Evolutionary conservation across 345 rosid species (phyloP).

Genomic region (Linum usitatissimum): DNA sequence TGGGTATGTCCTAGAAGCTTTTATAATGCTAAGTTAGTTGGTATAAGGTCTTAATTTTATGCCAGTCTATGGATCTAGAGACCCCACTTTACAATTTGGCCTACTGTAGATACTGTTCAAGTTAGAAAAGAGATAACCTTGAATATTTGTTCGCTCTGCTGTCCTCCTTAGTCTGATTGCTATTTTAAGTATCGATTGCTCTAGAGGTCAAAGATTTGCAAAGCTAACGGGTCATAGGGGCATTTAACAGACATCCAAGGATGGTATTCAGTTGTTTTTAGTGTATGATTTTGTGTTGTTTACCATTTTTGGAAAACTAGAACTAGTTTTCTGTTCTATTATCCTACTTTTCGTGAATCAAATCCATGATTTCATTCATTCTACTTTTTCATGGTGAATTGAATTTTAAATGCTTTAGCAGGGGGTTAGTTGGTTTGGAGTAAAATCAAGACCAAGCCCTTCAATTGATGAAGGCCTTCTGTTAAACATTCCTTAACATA

Average conservation of each 20-base stretch:
- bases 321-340: neutral
- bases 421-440: constrained; percentile 97
- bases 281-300: neutral
- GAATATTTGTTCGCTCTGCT: too few species aligned
- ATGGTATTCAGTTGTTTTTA: too few species aligned
- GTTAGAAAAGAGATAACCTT: too few species aligned
- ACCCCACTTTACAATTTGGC: neutral
- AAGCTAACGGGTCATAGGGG: too few species aligned
- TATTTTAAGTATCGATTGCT: too few species aligned
- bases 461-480: constrained; percentile 61
- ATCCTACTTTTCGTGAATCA: neutral
- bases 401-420: constrained; percentile 77
- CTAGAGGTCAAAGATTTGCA: too few species aligned
- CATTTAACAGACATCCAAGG: too few species aligned
- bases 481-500: constrained; percentile 48
- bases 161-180: too few species aligned
- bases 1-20: neutral
- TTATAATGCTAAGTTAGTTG: neutral
- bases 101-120: too few species aligned
- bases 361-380: constrained; percentile 12
- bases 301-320: neutral
- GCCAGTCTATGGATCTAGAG: neutral
- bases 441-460: constrained; percentile 92
- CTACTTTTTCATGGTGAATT: constrained; percentile 33
- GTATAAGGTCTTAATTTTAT: neutral